Conservation (phyloP, 1,284 basidiomycete species). For the Apiotrichum sp. region DNA sequence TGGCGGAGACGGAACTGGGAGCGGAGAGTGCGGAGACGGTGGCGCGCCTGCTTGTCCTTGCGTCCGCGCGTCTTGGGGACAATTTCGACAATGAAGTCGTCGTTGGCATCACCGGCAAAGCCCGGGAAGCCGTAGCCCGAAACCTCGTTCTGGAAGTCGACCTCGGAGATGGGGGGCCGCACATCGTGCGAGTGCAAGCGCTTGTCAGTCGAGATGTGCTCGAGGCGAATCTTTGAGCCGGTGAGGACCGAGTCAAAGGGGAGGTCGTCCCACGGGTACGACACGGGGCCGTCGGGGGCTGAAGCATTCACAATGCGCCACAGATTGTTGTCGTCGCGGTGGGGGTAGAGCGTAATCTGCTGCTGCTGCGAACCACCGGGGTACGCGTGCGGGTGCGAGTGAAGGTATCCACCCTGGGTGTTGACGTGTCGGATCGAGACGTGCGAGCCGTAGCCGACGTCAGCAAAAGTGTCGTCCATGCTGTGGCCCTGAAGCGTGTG, state of each 20-base stretch:
- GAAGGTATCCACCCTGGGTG: conserved; percentile 95
- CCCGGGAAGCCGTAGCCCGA: conserved; percentile 78
- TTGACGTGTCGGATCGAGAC: conserved; percentile 84
- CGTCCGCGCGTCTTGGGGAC: conserved; percentile 50
- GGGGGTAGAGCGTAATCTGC: conserved; percentile 97
- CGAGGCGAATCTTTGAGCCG: conserved; percentile 70
- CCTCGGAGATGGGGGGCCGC: conserved; percentile 92
- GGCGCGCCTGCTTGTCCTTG: conserved; percentile 61
- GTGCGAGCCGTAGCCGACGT: conserved; percentile 78
- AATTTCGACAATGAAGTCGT: conserved; percentile 93
- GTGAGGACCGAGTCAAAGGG: conserved; percentile 63
- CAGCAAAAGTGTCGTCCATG: conserved; percentile 92
- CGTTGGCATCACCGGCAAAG: conserved; percentile 67
- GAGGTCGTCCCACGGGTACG: conserved; percentile 55
- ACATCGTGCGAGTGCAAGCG: conserved; percentile 90
- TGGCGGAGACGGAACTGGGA: conserved; percentile 83
- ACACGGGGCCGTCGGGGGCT: conserved; percentile 46
- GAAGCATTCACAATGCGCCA: conserved; percentile 77
- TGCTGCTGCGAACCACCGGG: conserved; percentile 77
- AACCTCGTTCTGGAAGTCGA: conserved; percentile 99
- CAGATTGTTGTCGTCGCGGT: conserved; percentile 84
- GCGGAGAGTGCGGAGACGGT: conserved; percentile 70
- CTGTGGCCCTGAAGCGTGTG: conserved; percentile 85
- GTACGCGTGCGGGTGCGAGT: conserved; percentile 87
- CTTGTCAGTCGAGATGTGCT: conserved; percentile 75